Base-by-base conservation (phyloP, 495 filamentous ascomycete genomes). In the Delitschia confertaspora region DNA sequence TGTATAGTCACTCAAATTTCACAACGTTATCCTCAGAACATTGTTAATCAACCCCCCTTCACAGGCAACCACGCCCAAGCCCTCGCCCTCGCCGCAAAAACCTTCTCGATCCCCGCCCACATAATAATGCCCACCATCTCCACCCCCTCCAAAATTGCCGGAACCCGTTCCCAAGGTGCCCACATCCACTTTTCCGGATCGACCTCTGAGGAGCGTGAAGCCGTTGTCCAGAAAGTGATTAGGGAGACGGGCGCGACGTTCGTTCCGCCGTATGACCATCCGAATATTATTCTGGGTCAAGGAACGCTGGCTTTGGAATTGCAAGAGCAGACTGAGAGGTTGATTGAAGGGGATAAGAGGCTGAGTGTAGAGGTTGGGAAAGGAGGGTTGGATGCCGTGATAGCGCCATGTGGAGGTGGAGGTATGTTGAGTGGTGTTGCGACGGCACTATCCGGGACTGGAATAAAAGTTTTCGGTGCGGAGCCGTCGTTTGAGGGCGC, bases 31-130 rank as follows among this genome's bases (percentile, higher is more conserved):
- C n/a, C n/a, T n/a, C n/a, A n/a, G n/a, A n/a, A n/a, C n/a, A 13
- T 29, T 29, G 7, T 29, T 29, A 29, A 29, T 29, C 7, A 29
- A 7, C 26, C 7, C 26, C 13, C 7, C 7, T 29, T 3, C 21
- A 16, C 36, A 86, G 88, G 89, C 20, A 96, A 98, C 68, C 91
- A 98, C 64, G 91, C 91, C 0, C 87, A 93, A 74, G 91, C 91
- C 14, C 80, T 96, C 42, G 77, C 91, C 3, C 78, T 95, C 26
- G 91, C 91, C 0, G 86, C 91, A 5, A 72, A 68, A 13, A 77
- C 74, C 7, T 67, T 75, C 47, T 52, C 63, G 11, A 69, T 84
- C 50, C 77, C 79, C 1, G 83, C 86, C 0, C 71, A 86, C 65
- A 84, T 98, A 51, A 78, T 96, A 30, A 98, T 98, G 91, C 91